Percentiles rank a stretch among this genome's conserved stretches.
Evolutionary conservation across 805 yeast genomes (phyloP).

Genomic region (Kodamaea laetipori): DNA sequence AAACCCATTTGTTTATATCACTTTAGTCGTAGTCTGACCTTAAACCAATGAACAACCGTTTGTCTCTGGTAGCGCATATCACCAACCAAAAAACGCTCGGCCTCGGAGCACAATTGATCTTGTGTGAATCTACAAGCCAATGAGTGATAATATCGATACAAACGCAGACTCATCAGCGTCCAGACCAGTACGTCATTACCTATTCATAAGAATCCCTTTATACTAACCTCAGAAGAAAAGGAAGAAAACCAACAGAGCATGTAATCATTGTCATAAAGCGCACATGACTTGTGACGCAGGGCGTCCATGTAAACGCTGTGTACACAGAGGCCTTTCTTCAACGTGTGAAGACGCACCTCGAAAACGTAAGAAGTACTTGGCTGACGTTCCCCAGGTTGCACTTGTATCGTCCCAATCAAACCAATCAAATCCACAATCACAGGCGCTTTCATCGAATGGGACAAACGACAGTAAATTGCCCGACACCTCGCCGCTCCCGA

Average conservation of each 20-base stretch:
- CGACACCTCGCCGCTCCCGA: not conserved
- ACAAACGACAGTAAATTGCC: not conserved
- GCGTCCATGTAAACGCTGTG: constrained; percentile 83
- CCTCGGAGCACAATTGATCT: constrained; percentile 12
- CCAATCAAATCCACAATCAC: constrained; percentile 1
- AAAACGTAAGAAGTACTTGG: constrained; percentile 77
- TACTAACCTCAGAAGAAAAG: constrained; percentile 29
- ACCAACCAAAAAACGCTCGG: constrained; percentile 7
- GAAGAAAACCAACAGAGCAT: constrained; percentile 81
- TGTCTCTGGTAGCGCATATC: constrained; percentile 8
- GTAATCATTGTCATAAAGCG: constrained; percentile 85
- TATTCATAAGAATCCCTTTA: not conserved
- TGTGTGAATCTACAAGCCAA: not conserved
- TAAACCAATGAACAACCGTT: not conserved
- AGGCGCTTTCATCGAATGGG: not conserved
- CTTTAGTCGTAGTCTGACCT: too few relatives aligned
- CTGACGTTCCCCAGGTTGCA: constrained; percentile 51
- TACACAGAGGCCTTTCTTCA: constrained; percentile 62
- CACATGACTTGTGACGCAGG: constrained; percentile 89
- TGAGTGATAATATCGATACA: constrained; percentile 1
- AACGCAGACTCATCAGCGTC: not conserved
- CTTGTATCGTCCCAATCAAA: not conserved
- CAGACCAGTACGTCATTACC: constrained; percentile 10
- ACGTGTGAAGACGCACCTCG: constrained; percentile 90
- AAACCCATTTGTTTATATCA: too few relatives aligned